Evolutionary conservation across 805 yeast species (phyloP).

Genomic region (Sugiyamaella lignohabitans): DNA sequence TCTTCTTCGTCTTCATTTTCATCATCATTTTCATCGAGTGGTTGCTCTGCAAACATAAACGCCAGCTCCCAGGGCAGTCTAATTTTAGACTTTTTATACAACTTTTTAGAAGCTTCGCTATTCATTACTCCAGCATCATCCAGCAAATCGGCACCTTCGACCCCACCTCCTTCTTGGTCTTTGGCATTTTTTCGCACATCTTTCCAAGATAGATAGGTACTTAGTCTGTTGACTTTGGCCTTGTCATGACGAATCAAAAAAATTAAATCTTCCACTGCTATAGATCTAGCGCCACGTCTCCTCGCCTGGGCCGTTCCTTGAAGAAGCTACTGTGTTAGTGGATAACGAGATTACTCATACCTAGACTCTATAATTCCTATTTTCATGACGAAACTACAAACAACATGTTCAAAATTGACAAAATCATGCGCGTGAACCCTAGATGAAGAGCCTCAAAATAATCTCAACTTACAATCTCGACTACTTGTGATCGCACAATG

Average conservation of each 20-base stretch:
- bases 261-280: conserved; percentile 88
- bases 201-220: conserved; percentile 94
- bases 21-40: conserved; percentile 56
- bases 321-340: conserved; percentile 34
- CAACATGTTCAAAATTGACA: no score
- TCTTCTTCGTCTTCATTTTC: conserved; percentile 81
- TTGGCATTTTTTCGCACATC: conserved; percentile 83
- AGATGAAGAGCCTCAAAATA: no score
- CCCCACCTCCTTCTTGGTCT: conserved; percentile 58
- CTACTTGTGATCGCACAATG: conserved; percentile 89
- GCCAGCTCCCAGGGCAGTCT: conserved; percentile 93
- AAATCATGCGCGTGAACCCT: no score
- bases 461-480: conserved; percentile 50
- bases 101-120: conserved; percentile 39
- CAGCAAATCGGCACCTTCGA: conserved; percentile 46
- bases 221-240: conserved; percentile 84
- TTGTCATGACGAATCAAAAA: conserved; percentile 86
- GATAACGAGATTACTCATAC: no score
- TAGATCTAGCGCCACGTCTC: conserved; percentile 71
- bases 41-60: conserved; percentile 89
- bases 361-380: no score
- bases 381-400: no score
- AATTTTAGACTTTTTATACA: conserved; percentile 64
- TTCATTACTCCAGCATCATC: conserved; percentile 40
- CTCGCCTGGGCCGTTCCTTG: conserved; percentile 77